A percentile compares a stretch with the other conserved stretches of the same genome.
phyloP scores from a whole-genome alignment of 805 yeast species.

The Saccharomyces kudriavzevii region DNA sequence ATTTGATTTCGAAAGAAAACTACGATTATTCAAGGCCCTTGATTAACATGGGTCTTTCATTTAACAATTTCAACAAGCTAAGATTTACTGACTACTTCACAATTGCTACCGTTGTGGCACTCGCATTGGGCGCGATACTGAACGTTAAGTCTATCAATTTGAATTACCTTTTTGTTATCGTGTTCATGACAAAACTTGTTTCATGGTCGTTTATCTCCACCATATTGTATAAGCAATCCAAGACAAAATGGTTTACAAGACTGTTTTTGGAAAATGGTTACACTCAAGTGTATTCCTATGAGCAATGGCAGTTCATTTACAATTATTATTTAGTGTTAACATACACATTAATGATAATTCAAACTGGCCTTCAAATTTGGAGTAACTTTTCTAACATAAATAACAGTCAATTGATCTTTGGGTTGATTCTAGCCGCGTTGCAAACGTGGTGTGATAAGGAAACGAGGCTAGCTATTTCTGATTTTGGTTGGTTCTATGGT shows the following conservation, averaged over 20 bases:
- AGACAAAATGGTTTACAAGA: conserved; percentile 54
- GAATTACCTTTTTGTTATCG: conserved; percentile 31
- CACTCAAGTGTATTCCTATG: conserved; percentile 55
- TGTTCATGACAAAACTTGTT: conserved; percentile 40
- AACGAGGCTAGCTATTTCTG: conserved; percentile 63
- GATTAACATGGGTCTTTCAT: conserved; percentile 36
- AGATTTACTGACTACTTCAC: conserved; percentile 58
- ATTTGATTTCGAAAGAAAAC: conserved; percentile 30
- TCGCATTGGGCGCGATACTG: conserved; percentile 29
- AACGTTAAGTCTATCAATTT: conserved; percentile 19
- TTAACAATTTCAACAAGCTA: conserved; percentile 53
- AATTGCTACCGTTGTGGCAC: conserved; percentile 37
- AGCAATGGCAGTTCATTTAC: conserved; percentile 66
- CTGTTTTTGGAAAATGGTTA: conserved; percentile 56
- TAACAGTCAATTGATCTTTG: conserved; percentile 43
- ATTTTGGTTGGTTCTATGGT: conserved; percentile 87
- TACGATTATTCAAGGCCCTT: conserved; percentile 47
- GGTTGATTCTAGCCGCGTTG: conserved; percentile 44
- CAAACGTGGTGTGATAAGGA: conserved; percentile 66
- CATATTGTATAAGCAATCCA: conserved; percentile 52
- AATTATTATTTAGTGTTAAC: conserved; percentile 45
- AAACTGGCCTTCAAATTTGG: conserved; percentile 31
- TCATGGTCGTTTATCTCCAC: conserved; percentile 45
- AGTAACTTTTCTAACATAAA: conserved; percentile 25
- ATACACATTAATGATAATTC: conserved; percentile 43